A percentile compares a stretch with the other conserved stretches of the same genome.
phyloP scores from a whole-genome alignment of 2,329 filamentous ascomycete genomes.

The Pseudogymnoascus sp. region DNA sequence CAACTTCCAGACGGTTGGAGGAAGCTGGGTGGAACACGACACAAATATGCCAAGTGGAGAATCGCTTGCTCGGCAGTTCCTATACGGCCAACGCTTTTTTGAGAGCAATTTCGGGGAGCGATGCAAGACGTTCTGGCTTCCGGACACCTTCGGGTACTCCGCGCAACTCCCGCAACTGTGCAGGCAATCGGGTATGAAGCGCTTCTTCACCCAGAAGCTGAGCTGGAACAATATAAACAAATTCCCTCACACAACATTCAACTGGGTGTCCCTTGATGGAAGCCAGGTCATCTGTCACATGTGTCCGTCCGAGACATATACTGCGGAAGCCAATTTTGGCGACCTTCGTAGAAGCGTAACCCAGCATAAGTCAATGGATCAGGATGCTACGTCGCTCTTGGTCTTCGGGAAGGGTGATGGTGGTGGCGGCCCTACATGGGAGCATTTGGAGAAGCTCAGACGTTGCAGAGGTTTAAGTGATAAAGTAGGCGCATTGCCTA shows the following conservation, averaged over 20 bases:
- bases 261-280: constrained; percentile 93
- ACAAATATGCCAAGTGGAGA: constrained; percentile 96
- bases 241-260: constrained; percentile 97
- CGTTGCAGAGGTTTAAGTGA: constrained; percentile 88
- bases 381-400: constrained; percentile 81
- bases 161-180: constrained; percentile 90
- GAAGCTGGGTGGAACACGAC: constrained; percentile 98
- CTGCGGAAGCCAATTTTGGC: constrained; percentile 86
- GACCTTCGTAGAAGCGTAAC: constrained; percentile 84
- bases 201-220: constrained; percentile 96
- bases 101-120: constrained; percentile 86
- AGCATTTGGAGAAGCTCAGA: constrained; percentile 89
- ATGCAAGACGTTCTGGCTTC: constrained; percentile 91
- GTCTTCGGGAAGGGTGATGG: constrained; percentile 97
- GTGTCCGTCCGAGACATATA: constrained; percentile 93
- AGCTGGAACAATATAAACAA: constrained; percentile 99
- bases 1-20: constrained; percentile 88
- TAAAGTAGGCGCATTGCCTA: constrained; percentile 72
- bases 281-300: constrained; percentile 97
- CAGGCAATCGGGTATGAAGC: constrained; percentile 86
- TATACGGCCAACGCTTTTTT: constrained; percentile 93
- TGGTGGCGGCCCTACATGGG: constrained; percentile 87
- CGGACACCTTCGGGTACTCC: constrained; percentile 96
- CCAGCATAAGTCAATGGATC: constrained; percentile 92
- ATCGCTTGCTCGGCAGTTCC: constrained; percentile 84